Conservation (phyloP, 163 green algal species). For the Prototheca cutis region DNA sequence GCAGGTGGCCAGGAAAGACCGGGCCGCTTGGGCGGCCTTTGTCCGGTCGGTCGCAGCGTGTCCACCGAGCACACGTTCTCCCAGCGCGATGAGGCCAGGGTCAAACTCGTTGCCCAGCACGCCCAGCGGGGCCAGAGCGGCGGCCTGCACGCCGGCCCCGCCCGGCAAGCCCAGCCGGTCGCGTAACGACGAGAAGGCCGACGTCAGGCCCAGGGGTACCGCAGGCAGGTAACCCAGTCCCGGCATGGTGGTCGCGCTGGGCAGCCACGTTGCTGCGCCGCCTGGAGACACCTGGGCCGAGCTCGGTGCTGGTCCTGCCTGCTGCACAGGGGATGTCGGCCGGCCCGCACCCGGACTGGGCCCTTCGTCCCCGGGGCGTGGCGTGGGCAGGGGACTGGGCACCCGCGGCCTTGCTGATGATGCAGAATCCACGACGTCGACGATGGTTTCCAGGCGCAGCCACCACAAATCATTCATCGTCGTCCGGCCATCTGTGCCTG, state of each 20-base stretch:
- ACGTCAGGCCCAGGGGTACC: slow-evolving; percentile 3
- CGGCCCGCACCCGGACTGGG: too few species aligned
- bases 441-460: slow-evolving; percentile 22
- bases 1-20: slow-evolving; percentile 11
- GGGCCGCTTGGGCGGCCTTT: slow-evolving; percentile 4
- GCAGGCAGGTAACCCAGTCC: slow-evolving; percentile 11
- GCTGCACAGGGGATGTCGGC: too few species aligned
- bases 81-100: slow-evolving; percentile 5
- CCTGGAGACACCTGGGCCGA: too few species aligned
- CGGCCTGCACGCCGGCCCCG: neutral
- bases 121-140: neutral
- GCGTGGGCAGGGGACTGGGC: neutral
- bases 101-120: neutral
- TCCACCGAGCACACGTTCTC: slow-evolving; percentile 1
- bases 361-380: neutral
- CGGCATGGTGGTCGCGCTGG: too few species aligned
- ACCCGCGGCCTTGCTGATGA: too few species aligned
- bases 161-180: slow-evolving; percentile 16
- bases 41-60: too few species aligned
- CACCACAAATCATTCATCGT: slow-evolving; percentile 41
- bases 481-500: slow-evolving; percentile 37
- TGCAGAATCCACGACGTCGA: slow-evolving; percentile 1
- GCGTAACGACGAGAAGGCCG: slow-evolving; percentile 7
- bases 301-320: too few species aligned
- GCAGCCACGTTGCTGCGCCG: too few species aligned